phyloP scores from a whole-genome alignment of 129 eudicot species.

The Erigeron canadensis region DNA sequence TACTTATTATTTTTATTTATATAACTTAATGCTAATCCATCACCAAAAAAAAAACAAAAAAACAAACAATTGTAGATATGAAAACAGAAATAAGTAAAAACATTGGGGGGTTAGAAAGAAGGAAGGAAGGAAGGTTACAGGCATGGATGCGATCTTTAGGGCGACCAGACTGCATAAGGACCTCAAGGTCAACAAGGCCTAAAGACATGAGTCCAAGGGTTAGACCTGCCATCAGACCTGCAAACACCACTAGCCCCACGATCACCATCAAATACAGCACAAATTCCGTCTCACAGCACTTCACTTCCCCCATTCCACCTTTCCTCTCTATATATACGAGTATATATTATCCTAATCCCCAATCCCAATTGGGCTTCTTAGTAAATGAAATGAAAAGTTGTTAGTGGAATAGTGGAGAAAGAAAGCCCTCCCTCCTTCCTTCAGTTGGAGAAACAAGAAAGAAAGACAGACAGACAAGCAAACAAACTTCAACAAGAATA shows the following conservation, averaged over 20 bases:
- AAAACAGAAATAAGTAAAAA: not conserved
- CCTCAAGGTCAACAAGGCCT: conserved; percentile 98
- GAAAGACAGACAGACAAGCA: conserved; percentile 7
- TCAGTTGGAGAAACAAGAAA: conserved; percentile 5
- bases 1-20: not conserved
- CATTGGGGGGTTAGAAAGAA: conserved; percentile 1
- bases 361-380: not conserved
- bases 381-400: conserved; percentile 15
- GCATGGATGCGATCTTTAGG: conserved; percentile 87
- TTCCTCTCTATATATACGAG: too few relatives aligned
- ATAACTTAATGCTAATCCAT: not conserved
- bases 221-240: conserved; percentile 95
- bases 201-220: conserved; percentile 97
- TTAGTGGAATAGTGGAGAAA: not conserved
- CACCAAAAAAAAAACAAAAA: conserved; percentile 1
- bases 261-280: conserved; percentile 43
- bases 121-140: conserved; percentile 53
- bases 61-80: not conserved
- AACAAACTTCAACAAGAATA: conserved; percentile 29
- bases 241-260: conserved; percentile 73
- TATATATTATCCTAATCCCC: too few relatives aligned
- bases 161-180: conserved; percentile 89
- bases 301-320: conserved; percentile 47
- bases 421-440: too few relatives aligned
- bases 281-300: conserved; percentile 64